These are phyloP conservation scores for Carex littledalei DNA, from an alignment of 176 grass and related monocot genomes.

Conservation along the genomic window DNA sequence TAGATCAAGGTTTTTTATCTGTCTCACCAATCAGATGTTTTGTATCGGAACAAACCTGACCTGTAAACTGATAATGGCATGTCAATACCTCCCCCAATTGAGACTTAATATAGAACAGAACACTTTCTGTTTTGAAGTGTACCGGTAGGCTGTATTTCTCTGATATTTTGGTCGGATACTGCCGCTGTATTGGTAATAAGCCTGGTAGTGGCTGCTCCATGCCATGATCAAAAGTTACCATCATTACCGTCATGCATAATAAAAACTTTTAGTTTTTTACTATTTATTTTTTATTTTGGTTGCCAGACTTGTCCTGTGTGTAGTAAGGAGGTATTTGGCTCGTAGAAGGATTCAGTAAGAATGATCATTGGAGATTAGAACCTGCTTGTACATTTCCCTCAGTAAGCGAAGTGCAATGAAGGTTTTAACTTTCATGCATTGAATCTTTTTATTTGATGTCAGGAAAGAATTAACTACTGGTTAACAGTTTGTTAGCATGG, in stretches of 20 bases:
- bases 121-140: not conserved
- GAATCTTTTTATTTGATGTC: not conserved
- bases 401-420: not conserved
- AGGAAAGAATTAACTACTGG: not conserved
- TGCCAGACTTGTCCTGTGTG: constrained; percentile 77
- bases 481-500: not conserved
- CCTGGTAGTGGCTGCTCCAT: not conserved
- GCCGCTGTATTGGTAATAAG: not conserved
- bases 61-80: not conserved
- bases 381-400: constrained; percentile 5
- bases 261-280: not conserved
- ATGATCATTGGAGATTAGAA: not conserved
- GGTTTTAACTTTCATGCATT: not conserved
- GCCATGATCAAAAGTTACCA: not conserved
- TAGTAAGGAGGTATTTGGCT: constrained; percentile 57
- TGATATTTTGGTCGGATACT: not conserved
- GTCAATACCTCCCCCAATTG: not conserved
- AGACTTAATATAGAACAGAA: not conserved
- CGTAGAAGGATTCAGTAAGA: constrained; percentile 14
- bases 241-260: not conserved
- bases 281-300: constrained; percentile 8
- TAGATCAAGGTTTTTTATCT: not conserved
- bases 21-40: not conserved
- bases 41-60: not conserved
- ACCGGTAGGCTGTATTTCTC: not conserved